Evolutionary conservation across 1,139 yeast genomes (phyloP), one percentile per base, ranked within the genome.

Genomic region (Candida pseudocylindracea): DNA sequence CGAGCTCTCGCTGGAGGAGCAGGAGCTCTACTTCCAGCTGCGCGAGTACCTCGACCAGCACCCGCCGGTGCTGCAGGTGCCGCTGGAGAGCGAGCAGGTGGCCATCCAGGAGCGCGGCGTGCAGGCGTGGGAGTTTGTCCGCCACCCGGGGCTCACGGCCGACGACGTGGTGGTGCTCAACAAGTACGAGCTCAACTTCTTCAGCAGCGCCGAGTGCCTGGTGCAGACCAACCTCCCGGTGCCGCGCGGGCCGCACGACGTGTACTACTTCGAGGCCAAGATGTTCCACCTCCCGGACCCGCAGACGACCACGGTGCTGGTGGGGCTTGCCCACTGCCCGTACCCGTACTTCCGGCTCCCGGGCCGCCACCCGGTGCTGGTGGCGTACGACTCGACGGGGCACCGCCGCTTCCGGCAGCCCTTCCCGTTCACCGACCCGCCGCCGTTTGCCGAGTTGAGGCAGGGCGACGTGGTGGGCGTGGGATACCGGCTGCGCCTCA

Each of bases 91-190:
- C 33, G 78, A 60, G 48, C 58, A 53, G 50, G 62, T 65, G 52
- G 58, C 58, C 25, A 80, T 88, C 28, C 93, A 81, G 45, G 98
- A 91, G 44, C 83, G 80, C 50, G 99, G 95, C 0, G 74, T 91
- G 1, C 57, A 67, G 26, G 98, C 98, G 0, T 88, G 92, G 91
- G 92, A 81, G 45, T 88, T 91, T 48, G 67, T 66, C 37, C 80
- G 80, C 31, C 85, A 81, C 45, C 46, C 57, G 11, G 69, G 65
- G 54, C 54, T 69, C 37, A 69, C 67, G 33, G 66, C 58, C 44
- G 72, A 63, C 50, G 76, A 65, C 42, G 51, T 75, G 13, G 45
- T 67, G 37, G 75, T 85, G 13, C 63, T 69, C 34, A 72, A 74
- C 45, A 72, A 76, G 42, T 69, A 75, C 2, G 96, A 88, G 49